Evolutionary conservation across 192 early-diverging fungal species (phyloP), one percentile per base, ranked within the genome.

Genomic region (Phycomyces blakesleeanus): DNA sequence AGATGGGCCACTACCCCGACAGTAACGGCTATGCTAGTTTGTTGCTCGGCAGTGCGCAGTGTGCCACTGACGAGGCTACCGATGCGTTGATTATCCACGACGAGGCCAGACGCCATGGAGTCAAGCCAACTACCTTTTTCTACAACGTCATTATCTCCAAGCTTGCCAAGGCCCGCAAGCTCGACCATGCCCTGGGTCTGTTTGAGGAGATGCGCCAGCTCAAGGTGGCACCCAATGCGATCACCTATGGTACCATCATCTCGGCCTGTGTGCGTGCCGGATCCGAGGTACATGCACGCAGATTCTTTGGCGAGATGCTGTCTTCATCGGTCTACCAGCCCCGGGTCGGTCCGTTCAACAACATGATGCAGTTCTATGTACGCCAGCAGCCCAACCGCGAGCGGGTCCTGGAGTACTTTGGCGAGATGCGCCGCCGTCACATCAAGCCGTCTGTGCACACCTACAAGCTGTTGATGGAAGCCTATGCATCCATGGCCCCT

Each of bases 291-390:
- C 71, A 69, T 59, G 81, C 83, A 0, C 62, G 75, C 42, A 63
- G 69, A 18, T 51, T 75, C 16, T 81, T 85, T 20, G 57, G 59
- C 47, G 76, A 85, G 37, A 81, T 83, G 83, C 64, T 69, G 50
- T 49, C 42, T 15, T 68, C 74, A 11, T 64, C 73, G 16, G 64
- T 61, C 24, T 82, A 78, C 63, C 74, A 81, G 50, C 79, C 79
- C 3, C 76, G 81, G 15, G 71, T 81, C 16, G 81, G 73, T 22
- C 79, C 79, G 0, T 82, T 78, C 42, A 85, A 85, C 61, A 66
- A 78, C 56, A 83, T 85, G 81, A 85, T 85, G 20, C 83, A 85
- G 62, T 85, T 83, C 47, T 83, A 85, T 62, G 78, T 79, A 4
- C 80, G 81, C 14, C 79, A 85, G 44, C 70, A 79, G 47, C 76